Percentiles rank a stretch among this genome's conserved stretches.
These are phyloP conservation scores for Vaucheria bursata DNA, from an alignment of 352 stramenopile species.

Conservation along the genomic window DNA sequence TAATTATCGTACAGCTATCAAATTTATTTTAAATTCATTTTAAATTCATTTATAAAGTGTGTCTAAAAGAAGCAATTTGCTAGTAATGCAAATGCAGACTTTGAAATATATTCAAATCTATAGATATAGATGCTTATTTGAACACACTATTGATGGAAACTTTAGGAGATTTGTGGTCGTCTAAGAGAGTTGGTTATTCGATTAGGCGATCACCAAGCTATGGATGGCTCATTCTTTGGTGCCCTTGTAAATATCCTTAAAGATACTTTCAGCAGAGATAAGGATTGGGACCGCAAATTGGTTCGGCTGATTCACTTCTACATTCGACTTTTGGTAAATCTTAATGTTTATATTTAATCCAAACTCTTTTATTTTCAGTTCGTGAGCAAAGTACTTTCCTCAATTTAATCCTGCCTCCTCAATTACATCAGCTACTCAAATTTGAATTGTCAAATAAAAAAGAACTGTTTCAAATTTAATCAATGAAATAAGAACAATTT, in stretches of 20 bases:
- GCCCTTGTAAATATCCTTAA: not conserved
- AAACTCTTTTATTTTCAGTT: too few relatives aligned
- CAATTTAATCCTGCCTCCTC: too few relatives aligned
- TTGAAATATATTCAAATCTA: not conserved
- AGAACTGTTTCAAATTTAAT: too few relatives aligned
- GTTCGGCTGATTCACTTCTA: conserved; percentile 31
- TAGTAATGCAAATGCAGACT: not conserved
- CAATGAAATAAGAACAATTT: too few relatives aligned
- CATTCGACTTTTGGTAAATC: conserved; percentile 30
- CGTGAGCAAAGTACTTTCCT: too few relatives aligned
- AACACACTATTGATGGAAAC: too few relatives aligned
- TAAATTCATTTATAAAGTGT: not conserved
- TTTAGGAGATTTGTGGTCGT: too few relatives aligned
- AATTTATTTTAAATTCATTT: not conserved
- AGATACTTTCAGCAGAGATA: not conserved
- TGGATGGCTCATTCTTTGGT: not conserved
- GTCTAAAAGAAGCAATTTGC: not conserved
- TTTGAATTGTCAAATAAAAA: too few relatives aligned
- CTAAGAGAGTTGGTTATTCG: not conserved
- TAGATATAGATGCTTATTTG: too few relatives aligned
- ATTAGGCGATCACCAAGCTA: not conserved
- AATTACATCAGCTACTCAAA: too few relatives aligned
- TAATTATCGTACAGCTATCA: not conserved
- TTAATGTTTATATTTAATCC: too few relatives aligned
- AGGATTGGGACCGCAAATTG: conserved; percentile 39